A percentile compares a stretch with the other conserved stretches of the same genome.
phyloP scores from a whole-genome alignment of 2,329 filamentous ascomycete genomes.

The Claviceps citrina region DNA sequence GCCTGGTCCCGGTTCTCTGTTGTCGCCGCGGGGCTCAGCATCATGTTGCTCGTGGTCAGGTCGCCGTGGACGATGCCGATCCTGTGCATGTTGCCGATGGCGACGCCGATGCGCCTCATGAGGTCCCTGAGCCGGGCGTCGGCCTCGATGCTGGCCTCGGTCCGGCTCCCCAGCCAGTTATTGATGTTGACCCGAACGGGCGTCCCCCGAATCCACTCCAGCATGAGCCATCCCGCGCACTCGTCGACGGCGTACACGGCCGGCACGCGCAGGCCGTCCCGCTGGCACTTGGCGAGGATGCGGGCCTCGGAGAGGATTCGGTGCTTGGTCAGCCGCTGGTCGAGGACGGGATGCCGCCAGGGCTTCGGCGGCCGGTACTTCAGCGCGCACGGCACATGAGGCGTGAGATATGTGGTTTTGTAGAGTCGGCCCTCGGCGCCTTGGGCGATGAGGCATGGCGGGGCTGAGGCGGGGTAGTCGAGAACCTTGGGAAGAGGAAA shows the following conservation, averaged over 20 bases:
- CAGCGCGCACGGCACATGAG: conserved; percentile 56
- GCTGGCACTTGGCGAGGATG: conserved; percentile 62
- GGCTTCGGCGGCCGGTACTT: conserved; percentile 86
- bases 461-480: conserved; percentile 40
- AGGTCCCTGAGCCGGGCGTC: conserved; percentile 41
- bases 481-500: conserved; percentile 50
- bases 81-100: conserved; percentile 63
- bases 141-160: conserved; percentile 20
- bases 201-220: conserved; percentile 69
- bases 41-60: conserved; percentile 93
- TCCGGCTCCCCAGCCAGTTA: conserved; percentile 43
- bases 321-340: conserved; percentile 71
- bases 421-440: conserved; percentile 93
- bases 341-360: conserved; percentile 81
- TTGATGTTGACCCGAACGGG: conserved; percentile 59
- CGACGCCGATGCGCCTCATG: conserved; percentile 54
- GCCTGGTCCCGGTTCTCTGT: conserved; percentile 6
- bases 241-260: conserved; percentile 58
- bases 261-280: conserved; percentile 70
- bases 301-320: conserved; percentile 80
- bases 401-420: conserved; percentile 62
- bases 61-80: conserved; percentile 88
- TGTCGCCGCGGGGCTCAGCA: conserved; percentile 42
- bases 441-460: conserved; percentile 65
- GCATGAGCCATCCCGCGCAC: conserved; percentile 55